Evolutionary conservation across 306 rosid genomes (phyloP).

Genomic region (Vigna unguiculata): DNA sequence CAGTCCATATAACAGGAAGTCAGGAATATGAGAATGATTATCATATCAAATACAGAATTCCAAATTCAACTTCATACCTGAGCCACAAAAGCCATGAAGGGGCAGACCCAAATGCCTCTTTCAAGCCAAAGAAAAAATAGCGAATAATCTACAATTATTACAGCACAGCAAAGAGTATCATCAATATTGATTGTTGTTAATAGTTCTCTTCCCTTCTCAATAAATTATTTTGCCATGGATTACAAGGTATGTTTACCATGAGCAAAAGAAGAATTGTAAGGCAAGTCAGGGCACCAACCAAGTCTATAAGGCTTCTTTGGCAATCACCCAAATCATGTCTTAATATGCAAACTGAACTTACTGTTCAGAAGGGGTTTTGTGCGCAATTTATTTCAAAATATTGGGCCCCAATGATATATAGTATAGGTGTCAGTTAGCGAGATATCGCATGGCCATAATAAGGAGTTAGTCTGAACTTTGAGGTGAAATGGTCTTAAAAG

Average conservation of each 20-base stretch:
- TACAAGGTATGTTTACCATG: not conserved
- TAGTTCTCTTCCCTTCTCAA: not conserved
- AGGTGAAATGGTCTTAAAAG: too few relatives aligned
- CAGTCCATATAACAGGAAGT: not conserved
- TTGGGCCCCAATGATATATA: too few relatives aligned
- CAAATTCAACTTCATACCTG: not conserved
- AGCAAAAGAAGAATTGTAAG: not conserved
- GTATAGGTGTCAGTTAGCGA: too few relatives aligned
- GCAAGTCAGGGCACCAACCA: not conserved
- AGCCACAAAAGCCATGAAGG: conserved; percentile 27
- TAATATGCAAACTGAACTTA: not conserved
- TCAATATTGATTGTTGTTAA: not conserved
- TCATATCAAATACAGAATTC: not conserved
- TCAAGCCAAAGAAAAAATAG: conserved; percentile 13
- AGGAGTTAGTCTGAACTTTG: too few relatives aligned
- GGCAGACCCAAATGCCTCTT: conserved; percentile 17
- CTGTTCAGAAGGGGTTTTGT: too few relatives aligned
- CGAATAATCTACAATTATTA: conserved; percentile 6
- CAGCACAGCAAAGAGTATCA: not conserved
- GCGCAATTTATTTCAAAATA: too few relatives aligned
- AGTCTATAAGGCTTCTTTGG: not conserved
- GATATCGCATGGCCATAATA: too few relatives aligned
- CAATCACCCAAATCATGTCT: not conserved
- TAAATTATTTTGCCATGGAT: not conserved
- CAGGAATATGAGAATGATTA: not conserved